A percentile compares a stretch with the other conserved stretches of the same genome.
Evolutionary conservation across 208 protist species (phyloP).

Genomic region (Acanthamoeba divionensis): DNA sequence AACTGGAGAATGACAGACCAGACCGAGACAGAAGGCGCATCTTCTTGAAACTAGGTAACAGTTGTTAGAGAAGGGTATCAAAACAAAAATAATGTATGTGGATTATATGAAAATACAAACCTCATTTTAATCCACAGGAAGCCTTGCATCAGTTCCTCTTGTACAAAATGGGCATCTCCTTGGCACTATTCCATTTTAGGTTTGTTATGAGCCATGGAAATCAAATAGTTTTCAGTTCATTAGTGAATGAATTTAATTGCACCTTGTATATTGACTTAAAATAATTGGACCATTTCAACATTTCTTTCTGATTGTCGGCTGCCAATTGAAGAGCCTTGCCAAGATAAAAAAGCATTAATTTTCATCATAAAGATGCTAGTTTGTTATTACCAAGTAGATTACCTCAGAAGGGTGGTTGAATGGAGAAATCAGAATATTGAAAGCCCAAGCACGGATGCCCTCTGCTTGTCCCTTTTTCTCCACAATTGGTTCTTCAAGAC

Average conservation of each 20-base stretch:
- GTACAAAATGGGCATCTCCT: too few relatives aligned
- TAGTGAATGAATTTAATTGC: not conserved
- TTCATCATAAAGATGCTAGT: not conserved
- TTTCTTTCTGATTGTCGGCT: not conserved
- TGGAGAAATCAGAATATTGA: not conserved
- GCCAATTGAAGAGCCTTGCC: not conserved
- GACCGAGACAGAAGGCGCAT: not conserved
- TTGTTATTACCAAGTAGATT: not conserved
- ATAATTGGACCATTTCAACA: not conserved
- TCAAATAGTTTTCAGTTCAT: not conserved
- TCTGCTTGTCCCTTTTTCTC: not conserved
- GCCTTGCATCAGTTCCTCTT: not conserved
- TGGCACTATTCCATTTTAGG: not conserved
- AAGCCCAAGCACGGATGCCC: not conserved
- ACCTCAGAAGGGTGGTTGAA: not conserved
- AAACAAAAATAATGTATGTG: not conserved
- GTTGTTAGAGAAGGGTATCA: not conserved
- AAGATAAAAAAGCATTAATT: not conserved
- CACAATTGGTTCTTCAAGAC: conserved; percentile 3
- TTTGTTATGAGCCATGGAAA: not conserved
- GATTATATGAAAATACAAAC: not conserved
- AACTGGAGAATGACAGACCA: not conserved
- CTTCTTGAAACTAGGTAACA: not conserved
- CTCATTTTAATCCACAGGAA: conserved; percentile 25
- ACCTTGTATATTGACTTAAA: conserved; percentile 1